These are phyloP conservation scores for Termitomyces sp. DNA, from an alignment of 768 basidiomycete species.

Conservation along the genomic window DNA sequence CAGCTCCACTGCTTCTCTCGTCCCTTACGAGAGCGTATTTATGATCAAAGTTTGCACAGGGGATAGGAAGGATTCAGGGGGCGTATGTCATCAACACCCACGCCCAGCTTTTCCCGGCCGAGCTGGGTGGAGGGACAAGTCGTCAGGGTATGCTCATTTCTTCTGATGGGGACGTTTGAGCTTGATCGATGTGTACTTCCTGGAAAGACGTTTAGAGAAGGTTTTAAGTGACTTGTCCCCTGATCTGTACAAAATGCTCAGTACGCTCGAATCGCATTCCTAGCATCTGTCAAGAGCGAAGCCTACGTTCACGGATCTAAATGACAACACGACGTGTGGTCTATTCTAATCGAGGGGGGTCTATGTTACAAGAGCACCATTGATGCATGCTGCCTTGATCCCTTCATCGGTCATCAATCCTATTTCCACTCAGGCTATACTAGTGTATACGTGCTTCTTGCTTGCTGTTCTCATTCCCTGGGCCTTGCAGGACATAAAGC, in stretches of 20 bases:
- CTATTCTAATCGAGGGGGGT: too few relatives aligned
- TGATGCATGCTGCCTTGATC: too few relatives aligned
- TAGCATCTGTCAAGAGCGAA: too few relatives aligned
- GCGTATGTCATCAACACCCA: conserved; percentile 44
- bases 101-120: conserved; percentile 32
- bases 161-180: background rate
- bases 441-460: background rate
- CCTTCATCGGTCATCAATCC: background rate
- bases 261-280: too few relatives aligned
- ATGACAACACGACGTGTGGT: too few relatives aligned
- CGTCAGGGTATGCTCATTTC: conserved; percentile 28
- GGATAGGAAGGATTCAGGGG: conserved; percentile 33
- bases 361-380: too few relatives aligned
- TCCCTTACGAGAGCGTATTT: conserved; percentile 37
- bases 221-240: conserved; percentile 20
- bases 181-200: conserved; percentile 15
- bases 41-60: conserved; percentile 48
- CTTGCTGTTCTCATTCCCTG: background rate
- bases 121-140: conserved; percentile 35
- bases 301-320: too few relatives aligned
- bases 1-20: too few relatives aligned
- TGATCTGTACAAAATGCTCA: background rate
- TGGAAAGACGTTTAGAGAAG: conserved; percentile 40
- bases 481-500: background rate
- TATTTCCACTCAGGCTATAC: background rate